These are phyloP conservation scores for Beauveria bassiana DNA, from an alignment of 2,329 filamentous ascomycete genomes.

Conservation along the genomic window DNA sequence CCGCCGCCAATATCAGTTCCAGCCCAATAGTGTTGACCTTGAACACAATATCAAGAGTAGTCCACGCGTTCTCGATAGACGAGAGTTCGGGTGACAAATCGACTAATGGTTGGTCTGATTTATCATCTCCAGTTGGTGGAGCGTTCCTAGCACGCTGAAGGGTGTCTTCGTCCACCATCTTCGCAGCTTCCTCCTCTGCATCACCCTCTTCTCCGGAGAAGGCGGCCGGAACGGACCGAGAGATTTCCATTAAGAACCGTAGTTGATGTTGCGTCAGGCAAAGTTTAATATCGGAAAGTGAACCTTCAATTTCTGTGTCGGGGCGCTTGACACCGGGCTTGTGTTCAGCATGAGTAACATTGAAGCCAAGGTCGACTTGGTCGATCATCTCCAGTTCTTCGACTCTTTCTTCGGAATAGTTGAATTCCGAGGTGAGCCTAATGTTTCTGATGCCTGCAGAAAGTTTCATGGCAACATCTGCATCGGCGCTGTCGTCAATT, in stretches of 20 bases:
- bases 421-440: slow-evolving; percentile 78
- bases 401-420: slow-evolving; percentile 62
- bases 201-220: slow-evolving; percentile 64
- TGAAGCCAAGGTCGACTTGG: slow-evolving; percentile 89
- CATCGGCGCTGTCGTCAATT: slow-evolving; percentile 66
- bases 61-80: slow-evolving; percentile 67
- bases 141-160: slow-evolving; percentile 40
- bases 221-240: slow-evolving; percentile 77
- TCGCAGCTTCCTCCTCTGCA: slow-evolving; percentile 64
- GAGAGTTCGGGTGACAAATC: slow-evolving; percentile 64
- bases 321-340: slow-evolving; percentile 67
- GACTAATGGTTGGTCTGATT: slow-evolving; percentile 35
- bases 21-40: slow-evolving; percentile 80
- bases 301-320: slow-evolving; percentile 84
- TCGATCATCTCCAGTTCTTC: slow-evolving; percentile 97
- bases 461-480: slow-evolving; percentile 79
- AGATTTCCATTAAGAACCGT: slow-evolving; percentile 81
- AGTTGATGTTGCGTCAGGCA: slow-evolving; percentile 85
- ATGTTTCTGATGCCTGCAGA: slow-evolving; percentile 89
- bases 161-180: slow-evolving; percentile 58
- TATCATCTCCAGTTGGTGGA: slow-evolving; percentile 20
- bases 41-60: slow-evolving; percentile 87
- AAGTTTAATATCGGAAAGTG: slow-evolving; percentile 89
- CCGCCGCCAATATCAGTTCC: slow-evolving; percentile 68
- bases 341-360: slow-evolving; percentile 87